Evolutionary conservation across 805 yeast species (phyloP), one percentile per base, ranked within the genome.

Genomic region (Candida coquimbonensis): DNA sequence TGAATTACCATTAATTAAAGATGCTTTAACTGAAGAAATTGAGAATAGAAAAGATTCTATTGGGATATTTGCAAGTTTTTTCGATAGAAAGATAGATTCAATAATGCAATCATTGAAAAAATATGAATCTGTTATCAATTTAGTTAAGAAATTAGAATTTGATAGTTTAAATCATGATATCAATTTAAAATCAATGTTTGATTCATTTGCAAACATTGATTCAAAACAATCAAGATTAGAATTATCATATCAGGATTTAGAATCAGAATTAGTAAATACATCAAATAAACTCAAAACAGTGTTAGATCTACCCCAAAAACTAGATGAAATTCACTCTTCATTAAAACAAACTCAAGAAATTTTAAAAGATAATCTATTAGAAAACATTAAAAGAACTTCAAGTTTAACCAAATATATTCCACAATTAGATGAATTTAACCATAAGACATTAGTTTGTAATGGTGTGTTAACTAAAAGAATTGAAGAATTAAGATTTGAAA

Each of bases 31-130:
- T 21, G 40, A 40, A n/a, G 49, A 47, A 17, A 26, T 16, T 17
- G 39, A 39, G 2, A 37, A 38, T 27, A 41, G 49, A 36, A 39
- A 47, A 31, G 49, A 47, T 16, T 43, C 49, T 4, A 36, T 47
- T 27, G 33, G 17, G 8, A 40, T 43, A 13, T 47, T 47, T 37
- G 40, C 49, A 6, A 27, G 37, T 12, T 47, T 36, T 21, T 47
- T 47, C 34, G 49, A 47, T 26, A 13, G 17, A n/a, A 47, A 43
- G 29, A 43, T 47, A 33, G 38, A 43, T 4, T 11, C 24, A 19
- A 36, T 47, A 16, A 19, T 40, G 26, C 21, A 26, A 13, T 16
- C 36, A 8, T 17, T 47, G 21, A 36, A 40, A 16, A 14, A 26
- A 5, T 31, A 43, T 26, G 31, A 43, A n/a, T 9, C 31, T 4